Percentiles rank a stretch among this genome's conserved stretches.
Evolutionary conservation across 2,329 filamentous ascomycete species (phyloP).

Genomic region (Aschersonia sp.): DNA sequence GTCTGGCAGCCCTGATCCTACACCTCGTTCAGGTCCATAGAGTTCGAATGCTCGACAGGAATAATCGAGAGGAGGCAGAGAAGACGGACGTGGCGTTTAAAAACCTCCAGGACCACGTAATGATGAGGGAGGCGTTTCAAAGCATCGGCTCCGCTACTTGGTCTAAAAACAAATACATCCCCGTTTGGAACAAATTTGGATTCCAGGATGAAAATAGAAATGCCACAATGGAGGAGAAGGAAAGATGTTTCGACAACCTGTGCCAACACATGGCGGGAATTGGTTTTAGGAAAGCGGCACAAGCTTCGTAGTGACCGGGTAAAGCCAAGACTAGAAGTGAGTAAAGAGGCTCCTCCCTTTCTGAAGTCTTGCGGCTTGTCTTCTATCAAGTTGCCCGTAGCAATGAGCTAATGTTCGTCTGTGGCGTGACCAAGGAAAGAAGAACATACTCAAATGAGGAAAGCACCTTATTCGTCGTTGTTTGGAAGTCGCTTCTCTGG

Average conservation of each 20-base stretch:
- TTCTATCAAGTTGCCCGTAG: too few species aligned
- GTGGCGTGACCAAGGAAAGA: too few species aligned
- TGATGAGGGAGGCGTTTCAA: background rate
- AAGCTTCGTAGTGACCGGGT: background rate
- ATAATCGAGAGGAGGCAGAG: background rate
- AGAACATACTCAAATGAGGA: too few species aligned
- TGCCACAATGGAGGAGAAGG: background rate
- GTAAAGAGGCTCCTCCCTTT: background rate
- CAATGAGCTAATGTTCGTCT: too few species aligned
- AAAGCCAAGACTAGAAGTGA: background rate
- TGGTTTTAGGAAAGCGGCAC: background rate
- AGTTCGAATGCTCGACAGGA: background rate
- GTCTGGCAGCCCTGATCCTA: slow-evolving; percentile 16
- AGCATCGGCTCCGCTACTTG: background rate
- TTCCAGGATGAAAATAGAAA: background rate
- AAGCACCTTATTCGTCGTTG: too few species aligned
- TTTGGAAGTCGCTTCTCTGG: too few species aligned
- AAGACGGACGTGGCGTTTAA: background rate
- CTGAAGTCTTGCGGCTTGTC: background rate
- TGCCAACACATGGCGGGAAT: background rate
- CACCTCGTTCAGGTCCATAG: slow-evolving; percentile 10
- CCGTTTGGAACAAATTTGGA: background rate
- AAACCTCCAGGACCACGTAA: background rate
- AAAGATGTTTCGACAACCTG: background rate
- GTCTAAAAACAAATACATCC: background rate